A percentile compares a stretch with the other conserved stretches of the same genome.
Evolutionary conservation across 192 early-diverging fungal species (phyloP).

Genomic region (Phlyctochytrium arcticum): DNA sequence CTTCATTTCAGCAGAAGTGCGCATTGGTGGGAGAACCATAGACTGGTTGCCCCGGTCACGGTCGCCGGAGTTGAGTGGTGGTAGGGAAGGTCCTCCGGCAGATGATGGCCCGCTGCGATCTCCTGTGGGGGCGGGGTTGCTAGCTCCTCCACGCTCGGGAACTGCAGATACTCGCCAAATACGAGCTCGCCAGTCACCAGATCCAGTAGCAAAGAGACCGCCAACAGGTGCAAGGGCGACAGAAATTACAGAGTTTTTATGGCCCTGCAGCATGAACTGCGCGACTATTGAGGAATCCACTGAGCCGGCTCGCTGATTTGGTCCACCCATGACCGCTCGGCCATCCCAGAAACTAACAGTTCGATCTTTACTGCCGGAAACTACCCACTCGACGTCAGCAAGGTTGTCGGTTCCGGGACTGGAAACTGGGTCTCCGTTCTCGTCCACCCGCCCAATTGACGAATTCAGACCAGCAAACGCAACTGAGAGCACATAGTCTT

Average conservation of each 20-base stretch:
- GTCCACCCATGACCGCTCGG: slow-evolving; percentile 85
- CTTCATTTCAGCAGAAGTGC: slow-evolving; percentile 1
- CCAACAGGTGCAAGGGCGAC: slow-evolving; percentile 79
- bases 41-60: not conserved
- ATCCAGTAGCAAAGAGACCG: slow-evolving; percentile 91
- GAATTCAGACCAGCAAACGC: slow-evolving; percentile 50
- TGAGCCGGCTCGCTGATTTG: slow-evolving; percentile 42
- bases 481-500: slow-evolving; percentile 97
- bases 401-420: slow-evolving; percentile 10
- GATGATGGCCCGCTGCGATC: too few species aligned
- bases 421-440: slow-evolving; percentile 21
- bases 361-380: slow-evolving; percentile 88
- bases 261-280: slow-evolving; percentile 74
- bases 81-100: not conserved
- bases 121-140: not conserved
- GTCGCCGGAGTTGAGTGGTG: not conserved
- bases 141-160: not conserved
- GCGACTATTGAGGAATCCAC: slow-evolving; percentile 16
- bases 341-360: slow-evolving; percentile 92
- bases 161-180: slow-evolving; percentile 63
- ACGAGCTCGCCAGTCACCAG: slow-evolving; percentile 86
- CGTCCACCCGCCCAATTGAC: slow-evolving; percentile 35
- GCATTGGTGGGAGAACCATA: slow-evolving; percentile 16
- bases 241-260: slow-evolving; percentile 97
- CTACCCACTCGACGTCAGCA: slow-evolving; percentile 87